Evolutionary conservation across 2,329 filamentous ascomycete genomes (phyloP).

Genomic region (Paradendryphiella salina): DNA sequence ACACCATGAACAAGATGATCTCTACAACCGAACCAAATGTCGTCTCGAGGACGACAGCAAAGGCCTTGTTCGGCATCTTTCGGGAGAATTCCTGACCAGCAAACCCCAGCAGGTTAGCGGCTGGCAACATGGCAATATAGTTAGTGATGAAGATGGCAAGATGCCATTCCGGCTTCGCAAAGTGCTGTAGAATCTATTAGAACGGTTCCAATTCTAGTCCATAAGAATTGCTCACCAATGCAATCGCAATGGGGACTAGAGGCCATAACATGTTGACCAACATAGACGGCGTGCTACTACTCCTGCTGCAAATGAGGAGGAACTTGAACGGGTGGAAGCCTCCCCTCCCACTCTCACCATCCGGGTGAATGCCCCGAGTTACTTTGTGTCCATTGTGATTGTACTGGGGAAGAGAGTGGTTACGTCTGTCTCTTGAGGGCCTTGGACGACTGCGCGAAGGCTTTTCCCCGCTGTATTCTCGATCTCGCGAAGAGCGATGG

Average conservation of each 20-base stretch:
- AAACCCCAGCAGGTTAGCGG: constrained; percentile 75
- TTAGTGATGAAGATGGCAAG: constrained; percentile 69
- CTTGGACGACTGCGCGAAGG: constrained; percentile 20
- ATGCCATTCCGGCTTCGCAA: constrained; percentile 59
- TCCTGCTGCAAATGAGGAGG: constrained; percentile 64
- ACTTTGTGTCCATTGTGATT: constrained; percentile 53
- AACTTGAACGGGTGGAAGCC: constrained; percentile 69
- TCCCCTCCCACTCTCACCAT: constrained; percentile 69
- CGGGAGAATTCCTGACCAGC: constrained; percentile 71
- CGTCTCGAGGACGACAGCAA: constrained; percentile 64
- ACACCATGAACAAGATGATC: constrained; percentile 78
- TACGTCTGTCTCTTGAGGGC: constrained; percentile 12
- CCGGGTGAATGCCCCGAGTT: constrained; percentile 50
- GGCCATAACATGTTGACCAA: constrained; percentile 75
- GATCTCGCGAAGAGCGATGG: constrained; percentile 23
- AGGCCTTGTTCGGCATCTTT: constrained; percentile 71
- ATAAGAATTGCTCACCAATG: constrained; percentile 52
- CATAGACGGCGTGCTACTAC: constrained; percentile 65
- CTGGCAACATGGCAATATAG: constrained; percentile 77
- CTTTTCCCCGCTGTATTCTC: constrained; percentile 34
- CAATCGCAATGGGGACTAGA: constrained; percentile 71
- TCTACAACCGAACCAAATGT: constrained; percentile 75
- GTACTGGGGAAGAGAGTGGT: constrained; percentile 39
- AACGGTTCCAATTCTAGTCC: not conserved
- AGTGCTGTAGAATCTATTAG: constrained; percentile 46